Evolutionary conservation across 1,139 yeast species (phyloP).

Genomic region (Sugiyamaella grinbergsii): DNA sequence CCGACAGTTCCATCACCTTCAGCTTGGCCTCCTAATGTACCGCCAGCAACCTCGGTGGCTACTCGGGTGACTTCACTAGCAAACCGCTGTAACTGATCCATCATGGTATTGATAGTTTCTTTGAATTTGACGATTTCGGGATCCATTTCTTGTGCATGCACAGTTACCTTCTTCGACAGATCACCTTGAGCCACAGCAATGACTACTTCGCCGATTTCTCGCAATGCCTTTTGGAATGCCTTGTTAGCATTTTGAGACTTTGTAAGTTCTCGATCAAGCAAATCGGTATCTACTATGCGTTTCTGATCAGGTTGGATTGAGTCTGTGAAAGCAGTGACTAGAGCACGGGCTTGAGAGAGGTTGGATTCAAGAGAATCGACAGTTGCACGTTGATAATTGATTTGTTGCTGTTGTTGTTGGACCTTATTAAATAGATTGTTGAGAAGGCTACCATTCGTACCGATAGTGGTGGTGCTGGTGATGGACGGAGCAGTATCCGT

Average conservation of each 20-base stretch:
- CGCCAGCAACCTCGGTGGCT: slow-evolving; percentile 87
- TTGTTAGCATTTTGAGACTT: slow-evolving; percentile 65
- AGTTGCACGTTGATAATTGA: slow-evolving; percentile 42
- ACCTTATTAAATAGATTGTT: slow-evolving; percentile 39
- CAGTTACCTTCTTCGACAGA: slow-evolving; percentile 70
- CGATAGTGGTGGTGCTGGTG: not conserved
- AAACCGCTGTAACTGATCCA: slow-evolving; percentile 81
- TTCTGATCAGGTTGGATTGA: slow-evolving; percentile 42
- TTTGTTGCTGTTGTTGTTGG: slow-evolving; percentile 44
- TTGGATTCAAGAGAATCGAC: slow-evolving; percentile 45
- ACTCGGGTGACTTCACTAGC: slow-evolving; percentile 82
- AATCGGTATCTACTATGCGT: slow-evolving; percentile 40
- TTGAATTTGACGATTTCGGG: slow-evolving; percentile 74
- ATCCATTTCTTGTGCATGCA: slow-evolving; percentile 71
- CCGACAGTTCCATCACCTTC: slow-evolving; percentile 82
- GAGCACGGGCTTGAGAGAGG: slow-evolving; percentile 43
- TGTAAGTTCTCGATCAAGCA: slow-evolving; percentile 48
- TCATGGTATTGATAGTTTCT: slow-evolving; percentile 81
- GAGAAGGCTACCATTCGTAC: slow-evolving; percentile 14
- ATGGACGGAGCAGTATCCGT: not conserved
- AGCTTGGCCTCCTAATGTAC: slow-evolving; percentile 87
- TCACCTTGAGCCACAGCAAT: slow-evolving; percentile 87
- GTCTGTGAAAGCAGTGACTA: slow-evolving; percentile 42
- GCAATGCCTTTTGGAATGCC: slow-evolving; percentile 73
- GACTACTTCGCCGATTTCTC: slow-evolving; percentile 80